A percentile compares a stretch with the other conserved stretches of the same genome.
phyloP scores from a whole-genome alignment of 2,329 filamentous ascomycete species.

The Diaporthe australafricana region DNA sequence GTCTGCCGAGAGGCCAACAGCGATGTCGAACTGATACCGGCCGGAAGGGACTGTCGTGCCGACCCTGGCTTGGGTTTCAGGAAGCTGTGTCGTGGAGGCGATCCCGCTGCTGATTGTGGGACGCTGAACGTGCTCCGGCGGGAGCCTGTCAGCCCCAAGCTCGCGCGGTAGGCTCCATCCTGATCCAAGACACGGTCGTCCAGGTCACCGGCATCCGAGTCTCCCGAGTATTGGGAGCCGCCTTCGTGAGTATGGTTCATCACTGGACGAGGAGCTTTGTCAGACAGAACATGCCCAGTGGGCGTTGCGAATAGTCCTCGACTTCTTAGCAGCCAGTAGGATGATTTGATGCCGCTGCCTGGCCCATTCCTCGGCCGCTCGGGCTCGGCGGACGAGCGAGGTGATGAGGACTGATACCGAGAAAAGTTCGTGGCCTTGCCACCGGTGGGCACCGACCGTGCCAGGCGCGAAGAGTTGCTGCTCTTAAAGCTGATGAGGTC shows the following conservation, averaged over 20 bases:
- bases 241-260: slow-evolving; percentile 11
- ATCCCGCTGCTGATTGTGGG: slow-evolving; percentile 29
- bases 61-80: slow-evolving; percentile 8
- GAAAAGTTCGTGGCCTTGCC: slow-evolving; percentile 37
- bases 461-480: slow-evolving; percentile 36
- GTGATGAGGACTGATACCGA: slow-evolving; percentile 36
- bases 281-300: slow-evolving; percentile 35
- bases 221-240: slow-evolving; percentile 35
- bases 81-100: slow-evolving; percentile 30
- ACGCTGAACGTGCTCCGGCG: slow-evolving; percentile 32
- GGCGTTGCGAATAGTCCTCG: slow-evolving; percentile 36
- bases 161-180: slow-evolving; percentile 35
- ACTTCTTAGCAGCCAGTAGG: slow-evolving; percentile 36
- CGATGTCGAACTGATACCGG: slow-evolving; percentile 26
- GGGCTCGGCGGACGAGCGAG: slow-evolving; percentile 35
- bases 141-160: slow-evolving; percentile 32
- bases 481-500: slow-evolving; percentile 37
- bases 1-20: slow-evolving; percentile 18
- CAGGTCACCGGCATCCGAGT: slow-evolving; percentile 33
- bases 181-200: slow-evolving; percentile 36
- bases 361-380: slow-evolving; percentile 31
- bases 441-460: slow-evolving; percentile 29
- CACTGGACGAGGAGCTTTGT: slow-evolving; percentile 32
- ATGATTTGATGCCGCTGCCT: slow-evolving; percentile 36
- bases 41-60: slow-evolving; percentile 32